phyloP scores from a whole-genome alignment of 345 rosid genomes.

The Zanthoxylum bungeanum region DNA sequence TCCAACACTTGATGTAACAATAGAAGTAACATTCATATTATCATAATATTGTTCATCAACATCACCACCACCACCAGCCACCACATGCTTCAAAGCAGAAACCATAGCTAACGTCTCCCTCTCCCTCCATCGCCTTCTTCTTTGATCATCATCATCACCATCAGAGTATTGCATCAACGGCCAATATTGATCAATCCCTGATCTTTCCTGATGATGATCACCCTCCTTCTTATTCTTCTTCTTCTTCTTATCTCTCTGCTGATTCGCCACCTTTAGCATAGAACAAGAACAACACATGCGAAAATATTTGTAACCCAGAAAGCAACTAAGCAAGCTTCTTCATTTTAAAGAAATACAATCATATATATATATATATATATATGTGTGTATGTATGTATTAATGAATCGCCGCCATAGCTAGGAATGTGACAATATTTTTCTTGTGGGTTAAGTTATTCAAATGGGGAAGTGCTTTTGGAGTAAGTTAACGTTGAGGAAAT shows the following conservation, averaged over 20 bases:
- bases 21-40: neutral
- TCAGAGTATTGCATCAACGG: neutral
- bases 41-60: neutral
- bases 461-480: neutral
- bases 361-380: too few species aligned
- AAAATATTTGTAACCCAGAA: neutral
- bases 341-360: too few species aligned
- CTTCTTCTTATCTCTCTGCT: neutral
- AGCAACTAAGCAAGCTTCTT: neutral
- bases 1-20: neutral
- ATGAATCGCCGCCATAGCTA: neutral
- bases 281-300: neutral
- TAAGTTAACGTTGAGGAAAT: neutral
- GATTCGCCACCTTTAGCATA: slow-evolving; percentile 39
- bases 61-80: slow-evolving; percentile 51
- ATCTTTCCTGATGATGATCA: neutral
- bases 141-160: too few species aligned
- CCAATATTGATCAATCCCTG: slow-evolving; percentile 15
- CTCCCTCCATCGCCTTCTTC: slow-evolving; percentile 33
- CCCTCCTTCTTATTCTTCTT: neutral
- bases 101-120: slow-evolving; percentile 76
- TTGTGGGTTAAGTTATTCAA: neutral
- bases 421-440: neutral
- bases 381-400: too few species aligned
- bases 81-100: slow-evolving; percentile 66